phyloP scores from a whole-genome alignment of 306 rosid species.

The Carpinus viminea region DNA sequence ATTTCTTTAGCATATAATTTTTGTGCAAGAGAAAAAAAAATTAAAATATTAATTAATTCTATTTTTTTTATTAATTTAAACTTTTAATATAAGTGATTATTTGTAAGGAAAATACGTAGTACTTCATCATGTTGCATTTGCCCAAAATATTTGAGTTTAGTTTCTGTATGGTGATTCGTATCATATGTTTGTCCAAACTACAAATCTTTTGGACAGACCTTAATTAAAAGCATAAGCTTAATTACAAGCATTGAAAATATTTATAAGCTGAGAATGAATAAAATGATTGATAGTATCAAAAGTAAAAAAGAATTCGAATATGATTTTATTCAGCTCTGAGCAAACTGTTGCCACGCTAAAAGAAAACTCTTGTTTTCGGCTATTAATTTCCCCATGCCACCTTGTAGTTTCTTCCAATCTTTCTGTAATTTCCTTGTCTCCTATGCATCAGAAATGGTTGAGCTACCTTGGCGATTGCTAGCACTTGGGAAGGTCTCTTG shows the following conservation, averaged over 20 bases:
- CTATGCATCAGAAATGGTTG: neutral
- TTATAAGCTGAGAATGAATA: neutral
- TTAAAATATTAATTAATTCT: too few species aligned
- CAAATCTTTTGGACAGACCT: neutral
- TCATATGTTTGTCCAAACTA: too few species aligned
- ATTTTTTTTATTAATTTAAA: too few species aligned
- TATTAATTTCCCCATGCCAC: neutral
- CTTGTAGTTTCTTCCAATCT: too few species aligned
- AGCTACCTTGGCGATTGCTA: slow-evolving; percentile 16
- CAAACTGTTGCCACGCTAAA: neutral
- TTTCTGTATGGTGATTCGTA: too few species aligned
- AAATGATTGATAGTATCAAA: neutral
- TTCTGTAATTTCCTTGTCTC: too few species aligned
- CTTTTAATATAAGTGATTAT: too few species aligned
- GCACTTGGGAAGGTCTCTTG: slow-evolving; percentile 72
- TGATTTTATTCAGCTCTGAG: neutral
- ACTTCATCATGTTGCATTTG: too few species aligned
- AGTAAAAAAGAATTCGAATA: neutral
- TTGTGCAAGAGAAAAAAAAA: too few species aligned
- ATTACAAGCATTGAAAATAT: neutral
- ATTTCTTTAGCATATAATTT: too few species aligned
- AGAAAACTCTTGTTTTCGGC: neutral
- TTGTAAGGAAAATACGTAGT: too few species aligned
- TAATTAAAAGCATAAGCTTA: neutral
- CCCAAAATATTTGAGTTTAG: too few species aligned